Evolutionary conservation across 2,329 filamentous ascomycete species (phyloP).

Genomic region (Diatrype stigma): DNA sequence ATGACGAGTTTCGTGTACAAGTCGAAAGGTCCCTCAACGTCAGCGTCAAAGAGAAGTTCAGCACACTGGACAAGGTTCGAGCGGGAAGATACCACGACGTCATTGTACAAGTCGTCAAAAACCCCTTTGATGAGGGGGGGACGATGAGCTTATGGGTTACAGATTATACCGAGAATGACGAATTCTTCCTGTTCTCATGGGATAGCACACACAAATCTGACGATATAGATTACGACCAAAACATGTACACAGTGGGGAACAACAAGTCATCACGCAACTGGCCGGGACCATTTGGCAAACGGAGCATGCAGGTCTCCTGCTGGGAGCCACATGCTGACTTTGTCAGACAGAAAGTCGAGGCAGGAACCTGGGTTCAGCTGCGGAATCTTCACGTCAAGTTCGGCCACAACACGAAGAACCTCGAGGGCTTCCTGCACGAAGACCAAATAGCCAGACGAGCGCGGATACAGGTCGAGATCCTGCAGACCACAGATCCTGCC

Average conservation of each 20-base stretch:
- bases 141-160: conserved; percentile 67
- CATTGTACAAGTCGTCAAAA: conserved; percentile 63
- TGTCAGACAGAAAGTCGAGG: conserved; percentile 51
- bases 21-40: conserved; percentile 37
- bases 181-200: conserved; percentile 52
- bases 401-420: conserved; percentile 43
- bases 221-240: conserved; percentile 48
- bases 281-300: conserved; percentile 70
- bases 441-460: conserved; percentile 42
- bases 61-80: conserved; percentile 59
- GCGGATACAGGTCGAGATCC: conserved; percentile 54
- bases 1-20: conserved; percentile 37
- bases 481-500: conserved; percentile 40
- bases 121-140: conserved; percentile 39
- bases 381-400: conserved; percentile 69
- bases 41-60: conserved; percentile 53
- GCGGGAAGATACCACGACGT: conserved; percentile 61
- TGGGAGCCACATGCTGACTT: conserved; percentile 63
- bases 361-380: conserved; percentile 61
- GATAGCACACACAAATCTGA: conserved; percentile 23
- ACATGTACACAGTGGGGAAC: conserved; percentile 44
- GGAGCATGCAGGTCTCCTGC: conserved; percentile 66
- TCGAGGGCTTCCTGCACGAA: conserved; percentile 70
- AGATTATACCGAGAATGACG: conserved; percentile 72
- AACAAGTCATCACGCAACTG: conserved; percentile 42